These are phyloP conservation scores for Clonostachys solani DNA, from an alignment of 2,329 filamentous ascomycete genomes.

Conservation along the genomic window DNA sequence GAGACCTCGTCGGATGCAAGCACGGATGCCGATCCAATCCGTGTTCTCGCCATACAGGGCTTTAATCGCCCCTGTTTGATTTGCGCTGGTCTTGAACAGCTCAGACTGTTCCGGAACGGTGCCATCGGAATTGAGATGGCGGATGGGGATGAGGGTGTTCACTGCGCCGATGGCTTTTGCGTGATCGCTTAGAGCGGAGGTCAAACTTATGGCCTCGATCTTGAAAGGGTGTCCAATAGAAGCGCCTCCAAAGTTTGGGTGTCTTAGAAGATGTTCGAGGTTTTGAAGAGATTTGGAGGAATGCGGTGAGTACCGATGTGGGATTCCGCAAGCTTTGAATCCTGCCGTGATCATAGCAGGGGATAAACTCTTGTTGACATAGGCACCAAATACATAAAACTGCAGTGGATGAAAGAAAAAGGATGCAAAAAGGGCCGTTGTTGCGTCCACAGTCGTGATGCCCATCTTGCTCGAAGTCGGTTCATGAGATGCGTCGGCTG, in stretches of 20 bases:
- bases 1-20: constrained; percentile 66
- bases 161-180: constrained; percentile 72
- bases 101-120: constrained; percentile 51
- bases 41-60: constrained; percentile 76
- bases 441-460: neutral
- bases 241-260: neutral
- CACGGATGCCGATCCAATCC: constrained; percentile 74
- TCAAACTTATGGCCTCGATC: neutral
- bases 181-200: constrained; percentile 39
- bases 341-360: constrained; percentile 48
- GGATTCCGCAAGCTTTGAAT: constrained; percentile 71
- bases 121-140: constrained; percentile 52
- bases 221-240: neutral
- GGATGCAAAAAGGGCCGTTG: constrained; percentile 60
- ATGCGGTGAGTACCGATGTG: constrained; percentile 68
- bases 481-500: no score
- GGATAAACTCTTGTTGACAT: constrained; percentile 42
- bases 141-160: constrained; percentile 71
- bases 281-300: constrained; percentile 42
- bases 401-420: constrained; percentile 67
- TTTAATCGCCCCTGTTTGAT: constrained; percentile 56
- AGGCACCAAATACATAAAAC: constrained; percentile 63
- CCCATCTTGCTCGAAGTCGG: no score
- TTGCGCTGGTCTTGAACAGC: neutral
- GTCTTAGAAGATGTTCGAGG: neutral